A percentile compares a stretch with the other conserved stretches of the same genome.
These are phyloP conservation scores for Lentinula sp. DNA, from an alignment of 768 basidiomycete genomes.

Conservation along the genomic window DNA sequence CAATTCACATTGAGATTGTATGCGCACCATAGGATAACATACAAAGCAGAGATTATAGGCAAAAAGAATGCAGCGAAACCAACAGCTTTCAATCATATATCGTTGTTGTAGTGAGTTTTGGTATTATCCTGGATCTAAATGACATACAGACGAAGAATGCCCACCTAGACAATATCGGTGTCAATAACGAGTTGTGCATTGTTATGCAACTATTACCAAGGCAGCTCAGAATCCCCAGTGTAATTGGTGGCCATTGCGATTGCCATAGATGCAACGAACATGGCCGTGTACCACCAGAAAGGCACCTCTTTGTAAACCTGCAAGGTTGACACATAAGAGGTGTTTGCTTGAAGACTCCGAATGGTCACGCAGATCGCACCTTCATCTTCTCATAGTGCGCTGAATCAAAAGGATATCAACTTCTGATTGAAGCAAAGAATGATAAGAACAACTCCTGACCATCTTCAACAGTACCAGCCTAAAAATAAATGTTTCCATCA, in stretches of 20 bases:
- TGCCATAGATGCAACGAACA: slow-evolving; percentile 4
- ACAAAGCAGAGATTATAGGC: slow-evolving; percentile 9
- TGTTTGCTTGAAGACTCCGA: not conserved
- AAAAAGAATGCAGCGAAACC: slow-evolving; percentile 10
- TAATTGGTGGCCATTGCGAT: slow-evolving; percentile 6
- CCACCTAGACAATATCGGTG: slow-evolving; percentile 5
- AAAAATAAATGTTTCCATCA: not conserved
- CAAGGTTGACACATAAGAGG: not conserved
- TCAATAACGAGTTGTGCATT: too few relatives aligned
- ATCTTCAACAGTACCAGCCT: slow-evolving; percentile 5
- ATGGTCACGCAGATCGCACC: slow-evolving; percentile 16
- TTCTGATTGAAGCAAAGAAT: not conserved
- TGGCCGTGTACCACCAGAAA: slow-evolving; percentile 32
- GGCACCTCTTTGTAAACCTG: slow-evolving; percentile 23
- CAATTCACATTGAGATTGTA: not conserved
- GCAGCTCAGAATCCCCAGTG: not conserved
- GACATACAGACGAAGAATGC: slow-evolving; percentile 11
- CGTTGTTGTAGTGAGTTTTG: not conserved
- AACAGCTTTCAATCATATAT: slow-evolving; percentile 1
- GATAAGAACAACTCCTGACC: not conserved
- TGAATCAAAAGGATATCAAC: not conserved
- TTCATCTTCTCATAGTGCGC: slow-evolving; percentile 28
- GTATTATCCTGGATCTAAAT: not conserved
- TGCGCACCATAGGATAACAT: slow-evolving; percentile 10
- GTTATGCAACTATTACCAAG: not conserved